Base-by-base conservation (phyloP, 2,329 filamentous ascomycete species). In the Pseudocercospora eumusae region DNA sequence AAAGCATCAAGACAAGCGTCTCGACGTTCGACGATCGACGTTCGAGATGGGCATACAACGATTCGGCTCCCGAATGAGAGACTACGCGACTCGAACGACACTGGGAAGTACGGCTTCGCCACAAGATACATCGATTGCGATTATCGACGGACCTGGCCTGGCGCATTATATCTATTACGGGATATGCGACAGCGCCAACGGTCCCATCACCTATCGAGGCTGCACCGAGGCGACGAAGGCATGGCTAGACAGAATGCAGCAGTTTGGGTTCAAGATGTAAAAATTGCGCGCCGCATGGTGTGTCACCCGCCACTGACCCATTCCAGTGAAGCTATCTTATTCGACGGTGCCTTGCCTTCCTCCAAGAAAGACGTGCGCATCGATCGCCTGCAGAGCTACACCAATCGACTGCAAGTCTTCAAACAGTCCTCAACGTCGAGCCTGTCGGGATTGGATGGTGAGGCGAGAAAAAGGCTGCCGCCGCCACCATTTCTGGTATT, bases 341-440 rank as follows among this genome's bases (percentile, higher is more conserved):
- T 98, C 70, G 93, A 98, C 74, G 92, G 92, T 13, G 88, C 86
- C 60, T 81, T 98, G 0, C 93, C 93, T 0, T 62, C 74, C 0
- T 75, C 80, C 4, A 96, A 96, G 73, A 81, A 82, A 33, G 73
- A 77, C 0, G 84, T 86, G 6, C 84, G 92, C 4, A 77, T 87
- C 56, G 75, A 82, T 9, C 83, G 92, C 33, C 79, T 90, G 36
- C 78, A 85, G 55, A 81, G 79, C 20, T 84, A 81, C 21, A 84
- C 88, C 7, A 76, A 78, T 3, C 81, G 84, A 21, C 77, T 93
- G 21, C 80, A 82, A 42, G 74, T 76, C 2, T 79, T 83, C 52
- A 81, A 62, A 71, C 74, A 59, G 31, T 54, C 36, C 70, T 74
- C 63, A 64, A 62, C 69, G 66, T 59, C 65, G 57, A 68, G 64